Evolutionary conservation across 257 asterid genomes (phyloP).

Genomic region (Hygrophila difformis): DNA sequence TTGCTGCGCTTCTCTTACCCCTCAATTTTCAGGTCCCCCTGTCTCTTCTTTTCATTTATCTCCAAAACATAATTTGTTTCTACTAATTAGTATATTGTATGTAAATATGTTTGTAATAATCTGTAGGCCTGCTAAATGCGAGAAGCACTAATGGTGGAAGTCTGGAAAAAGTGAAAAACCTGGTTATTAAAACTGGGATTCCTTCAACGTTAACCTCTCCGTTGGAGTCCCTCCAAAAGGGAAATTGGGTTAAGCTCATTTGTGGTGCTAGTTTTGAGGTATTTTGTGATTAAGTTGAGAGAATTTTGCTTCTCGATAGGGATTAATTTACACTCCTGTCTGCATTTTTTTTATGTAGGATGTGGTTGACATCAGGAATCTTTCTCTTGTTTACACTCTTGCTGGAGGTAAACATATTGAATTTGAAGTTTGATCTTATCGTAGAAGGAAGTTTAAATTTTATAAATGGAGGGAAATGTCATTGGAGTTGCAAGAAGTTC

Average conservation of each 20-base stretch:
- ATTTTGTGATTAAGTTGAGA: no score
- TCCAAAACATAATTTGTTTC: no score
- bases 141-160: slow-evolving; percentile 26
- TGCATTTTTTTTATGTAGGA: slow-evolving; percentile 37
- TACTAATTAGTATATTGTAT: background rate
- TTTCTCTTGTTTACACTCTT: slow-evolving; percentile 83
- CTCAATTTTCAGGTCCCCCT: slow-evolving; percentile 23
- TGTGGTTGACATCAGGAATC: slow-evolving; percentile 80
- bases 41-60: background rate
- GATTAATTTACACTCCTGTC: no score
- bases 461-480: no score
- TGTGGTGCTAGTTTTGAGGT: slow-evolving; percentile 98
- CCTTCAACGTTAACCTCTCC: slow-evolving; percentile 52
- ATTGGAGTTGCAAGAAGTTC: no score
- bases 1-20: slow-evolving; percentile 36
- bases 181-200: slow-evolving; percentile 37
- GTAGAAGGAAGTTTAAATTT: no score
- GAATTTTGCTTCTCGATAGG: no score
- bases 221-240: slow-evolving; percentile 51
- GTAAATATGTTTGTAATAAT: no score
- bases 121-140: slow-evolving; percentile 28
- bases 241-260: slow-evolving; percentile 92
- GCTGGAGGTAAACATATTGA: slow-evolving; percentile 61
- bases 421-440: no score
- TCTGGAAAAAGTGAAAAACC: slow-evolving; percentile 41